phyloP scores from a whole-genome alignment of 2,329 filamentous ascomycete species.

The Immersiporthe knoxdaviesiana region DNA sequence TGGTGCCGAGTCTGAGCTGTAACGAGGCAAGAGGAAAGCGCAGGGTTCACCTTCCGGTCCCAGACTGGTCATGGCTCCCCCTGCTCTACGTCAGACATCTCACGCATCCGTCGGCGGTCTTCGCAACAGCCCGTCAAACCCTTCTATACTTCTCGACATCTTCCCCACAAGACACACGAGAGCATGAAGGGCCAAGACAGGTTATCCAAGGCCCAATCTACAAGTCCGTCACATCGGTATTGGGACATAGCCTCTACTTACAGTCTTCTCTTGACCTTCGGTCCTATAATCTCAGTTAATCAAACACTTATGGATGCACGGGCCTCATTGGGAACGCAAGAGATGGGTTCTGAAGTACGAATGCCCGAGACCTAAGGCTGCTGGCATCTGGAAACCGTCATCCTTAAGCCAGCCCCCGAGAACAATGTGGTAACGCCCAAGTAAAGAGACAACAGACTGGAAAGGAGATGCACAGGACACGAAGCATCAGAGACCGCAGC shows the following conservation, averaged over 20 bases:
- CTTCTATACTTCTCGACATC: not conserved
- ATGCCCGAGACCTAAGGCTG: not conserved
- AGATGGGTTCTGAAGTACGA: not conserved
- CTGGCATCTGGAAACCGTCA: not conserved
- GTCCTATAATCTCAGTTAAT: not conserved
- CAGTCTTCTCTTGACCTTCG: not conserved
- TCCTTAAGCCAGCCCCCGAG: not conserved
- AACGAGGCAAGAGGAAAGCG: constrained; percentile 18
- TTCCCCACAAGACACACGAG: not conserved
- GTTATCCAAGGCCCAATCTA: not conserved
- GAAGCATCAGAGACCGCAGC: constrained; percentile 1
- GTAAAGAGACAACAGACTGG: not conserved
- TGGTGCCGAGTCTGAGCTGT: constrained; percentile 61
- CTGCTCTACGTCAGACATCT: not conserved
- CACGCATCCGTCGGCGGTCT: not conserved
- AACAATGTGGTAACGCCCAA: not conserved
- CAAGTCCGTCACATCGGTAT: not conserved
- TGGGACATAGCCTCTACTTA: not conserved
- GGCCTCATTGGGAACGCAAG: too few species aligned
- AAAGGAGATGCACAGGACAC: not conserved
- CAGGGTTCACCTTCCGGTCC: not conserved
- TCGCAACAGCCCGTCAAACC: not conserved
- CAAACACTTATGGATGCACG: not conserved
- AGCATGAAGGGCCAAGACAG: not conserved
- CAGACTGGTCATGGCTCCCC: not conserved